Base-by-base conservation (phyloP, 2,329 filamentous ascomycete genomes). In the Escovopsis weberi region DNA sequence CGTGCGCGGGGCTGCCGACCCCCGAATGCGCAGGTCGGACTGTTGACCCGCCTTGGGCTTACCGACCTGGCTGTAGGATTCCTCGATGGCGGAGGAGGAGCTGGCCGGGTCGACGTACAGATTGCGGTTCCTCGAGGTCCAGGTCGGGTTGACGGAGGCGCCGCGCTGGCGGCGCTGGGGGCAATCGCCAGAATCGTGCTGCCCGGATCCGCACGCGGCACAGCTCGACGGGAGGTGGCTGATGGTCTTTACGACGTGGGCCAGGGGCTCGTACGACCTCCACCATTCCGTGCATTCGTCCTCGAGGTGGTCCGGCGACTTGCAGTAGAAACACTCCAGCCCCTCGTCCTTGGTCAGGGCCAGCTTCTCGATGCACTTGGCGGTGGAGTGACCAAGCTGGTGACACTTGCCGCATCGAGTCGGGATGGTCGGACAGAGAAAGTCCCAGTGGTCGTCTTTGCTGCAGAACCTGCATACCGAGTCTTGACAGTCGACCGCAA, bases 321-420 rank as follows among this genome's bases (percentile, higher is more conserved):
- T 62, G 57, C 82, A 86, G 32, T 77, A 63, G 10, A 74, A 72
- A 55, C 82, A 86, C 3, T 69, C 67, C 38, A 70, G 61, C 19
- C 67, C 28, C 43, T 79, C 75, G 12, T 67, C 66, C 47, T 68
- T 69, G 12, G 68, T 61, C 40, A 70, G 49, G 3, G 59, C 56
- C 36, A 82, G 64, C 46, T 75, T 75, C 47, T 80, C 75, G 2
- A 58, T 51, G 53, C 81, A 85, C 7, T 60, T 50, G 1, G 57
- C 50, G 15, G 60, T 58, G 40, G 53, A 50, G 52, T 86, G 82
- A 9, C 80, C 81, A 37, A 72, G 63, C 56, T 80, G 73, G 39
- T 66, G 69, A 57, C 82, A 85, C 53, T 75, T 77, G 39, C 51
- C 54, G 54, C 76, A 80, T 46, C 73, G 66, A 37, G 45, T n/a